Percentiles rank a stretch among this genome's conserved stretches.
Evolutionary conservation across 345 rosid genomes (phyloP).

Genomic region (Cardamine occulta): DNA sequence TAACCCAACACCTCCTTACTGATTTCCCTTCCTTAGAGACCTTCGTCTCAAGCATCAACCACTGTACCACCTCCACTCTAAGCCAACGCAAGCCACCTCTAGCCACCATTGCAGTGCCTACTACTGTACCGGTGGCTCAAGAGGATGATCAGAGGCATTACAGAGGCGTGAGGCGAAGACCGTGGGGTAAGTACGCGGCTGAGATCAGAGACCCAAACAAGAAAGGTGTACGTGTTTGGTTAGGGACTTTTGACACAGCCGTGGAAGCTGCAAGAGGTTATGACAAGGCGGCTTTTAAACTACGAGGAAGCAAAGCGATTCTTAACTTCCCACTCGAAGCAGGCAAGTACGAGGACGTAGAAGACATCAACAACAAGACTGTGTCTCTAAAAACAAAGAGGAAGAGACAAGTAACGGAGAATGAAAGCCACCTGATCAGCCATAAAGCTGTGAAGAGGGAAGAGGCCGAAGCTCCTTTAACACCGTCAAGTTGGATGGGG

Average conservation of each 20-base stretch:
- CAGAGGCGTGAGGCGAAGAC: slow-evolving; percentile 80
- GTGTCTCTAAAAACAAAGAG: slow-evolving; percentile 43
- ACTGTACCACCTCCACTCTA: slow-evolving; percentile 42
- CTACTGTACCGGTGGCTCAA: not conserved
- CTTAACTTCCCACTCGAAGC: slow-evolving; percentile 87
- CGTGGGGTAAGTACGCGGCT: slow-evolving; percentile 90
- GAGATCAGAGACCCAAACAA: slow-evolving; percentile 88
- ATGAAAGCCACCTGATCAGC: slow-evolving; percentile 31
- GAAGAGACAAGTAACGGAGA: slow-evolving; percentile 48
- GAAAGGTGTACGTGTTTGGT: slow-evolving; percentile 85
- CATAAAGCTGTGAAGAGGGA: slow-evolving; percentile 42
- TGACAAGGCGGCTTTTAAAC: slow-evolving; percentile 76
- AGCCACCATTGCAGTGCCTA: slow-evolving; percentile 30
- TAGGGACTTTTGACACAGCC: slow-evolving; percentile 87
- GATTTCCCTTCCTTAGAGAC: slow-evolving; percentile 58
- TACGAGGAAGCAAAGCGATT: slow-evolving; percentile 85
- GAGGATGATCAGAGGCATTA: slow-evolving; percentile 54
- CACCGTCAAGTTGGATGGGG: slow-evolving; percentile 90
- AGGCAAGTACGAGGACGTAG: slow-evolving; percentile 42
- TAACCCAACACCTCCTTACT: slow-evolving; percentile 62
- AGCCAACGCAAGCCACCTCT: slow-evolving; percentile 73
- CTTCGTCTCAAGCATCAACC: slow-evolving; percentile 41
- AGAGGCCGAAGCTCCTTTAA: slow-evolving; percentile 50
- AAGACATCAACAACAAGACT: slow-evolving; percentile 6
- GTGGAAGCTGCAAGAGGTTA: slow-evolving; percentile 83